These are phyloP conservation scores for Dendrothele bispora DNA, from an alignment of 768 basidiomycete species.

Conservation along the genomic window DNA sequence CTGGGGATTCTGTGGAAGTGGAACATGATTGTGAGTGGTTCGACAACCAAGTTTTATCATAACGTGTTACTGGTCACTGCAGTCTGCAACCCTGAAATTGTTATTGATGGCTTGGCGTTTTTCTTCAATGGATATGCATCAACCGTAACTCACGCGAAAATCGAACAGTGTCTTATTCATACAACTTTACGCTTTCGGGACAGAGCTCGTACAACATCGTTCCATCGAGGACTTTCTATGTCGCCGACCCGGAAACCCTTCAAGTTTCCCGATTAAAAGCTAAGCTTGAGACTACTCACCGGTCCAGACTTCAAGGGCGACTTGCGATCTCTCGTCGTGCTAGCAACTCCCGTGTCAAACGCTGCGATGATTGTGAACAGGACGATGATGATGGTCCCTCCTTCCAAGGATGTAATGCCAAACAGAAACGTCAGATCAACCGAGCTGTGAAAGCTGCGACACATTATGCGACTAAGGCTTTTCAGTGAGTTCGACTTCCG, in stretches of 20 bases:
- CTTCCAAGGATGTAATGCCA: no score
- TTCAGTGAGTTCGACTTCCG: background rate
- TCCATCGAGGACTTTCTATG: slow-evolving; percentile 22
- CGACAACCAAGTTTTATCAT: no score
- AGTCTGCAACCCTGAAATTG: no score
- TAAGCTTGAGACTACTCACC: slow-evolving; percentile 18
- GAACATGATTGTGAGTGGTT: slow-evolving; percentile 22
- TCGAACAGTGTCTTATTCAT: slow-evolving; percentile 26
- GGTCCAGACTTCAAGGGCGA: slow-evolving; percentile 26
- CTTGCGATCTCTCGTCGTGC: slow-evolving; percentile 14
- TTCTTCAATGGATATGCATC: no score
- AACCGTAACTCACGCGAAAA: no score
- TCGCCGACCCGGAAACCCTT: slow-evolving; percentile 22
- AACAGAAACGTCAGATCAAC: no score
- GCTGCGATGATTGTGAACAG: no score
- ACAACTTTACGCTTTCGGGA: slow-evolving; percentile 28
- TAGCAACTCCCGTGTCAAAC: no score
- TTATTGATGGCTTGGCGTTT: no score
- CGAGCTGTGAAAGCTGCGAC: slow-evolving; percentile 21
- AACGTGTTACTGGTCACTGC: no score
- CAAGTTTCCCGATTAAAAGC: slow-evolving; percentile 19
- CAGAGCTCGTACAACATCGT: slow-evolving; percentile 22
- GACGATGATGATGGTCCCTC: no score
- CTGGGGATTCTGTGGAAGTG: background rate
- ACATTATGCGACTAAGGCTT: slow-evolving; percentile 21